Evolutionary conservation across 495 filamentous ascomycete species (phyloP), one percentile per base, ranked within the genome.

Genomic region (Tuber aestivum): DNA sequence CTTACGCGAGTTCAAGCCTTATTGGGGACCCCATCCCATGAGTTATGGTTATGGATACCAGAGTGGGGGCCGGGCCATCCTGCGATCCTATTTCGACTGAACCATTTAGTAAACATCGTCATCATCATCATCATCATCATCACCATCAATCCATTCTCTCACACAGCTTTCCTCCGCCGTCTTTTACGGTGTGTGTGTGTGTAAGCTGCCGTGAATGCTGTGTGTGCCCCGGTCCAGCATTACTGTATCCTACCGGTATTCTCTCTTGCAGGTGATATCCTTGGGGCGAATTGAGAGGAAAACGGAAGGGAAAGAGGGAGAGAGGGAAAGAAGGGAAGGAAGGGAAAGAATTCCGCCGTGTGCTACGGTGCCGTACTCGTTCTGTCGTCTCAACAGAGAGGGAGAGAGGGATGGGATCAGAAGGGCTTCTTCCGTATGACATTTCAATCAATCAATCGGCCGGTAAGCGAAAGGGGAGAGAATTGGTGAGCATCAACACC

Each of bases 391-490:
- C 14, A 16, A 65, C 56, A 27, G 56, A 18, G 56, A 18, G 16
- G 14, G 18, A 2, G 4, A 40, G 7, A 40, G 7, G 27, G 35
- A 35, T 35, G 4, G 35, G 56, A 35, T 65, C 56, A 65, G 56
- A 27, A 65, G 56, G 56, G 56, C 56, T 65, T 65, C 27, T 35
- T 65, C 56, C 56, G 56, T 65, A 65, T 35, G 27, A 32, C 56
- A 65, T 65, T 35, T 79, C 79, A 79, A 73, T 79, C 79, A 79
- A 73, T 79, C 70, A 79, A 61, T 71, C 75, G 44, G 48, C 78
- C 77, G 78, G 76, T 73, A 75, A 74, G 78, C 78, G 78, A 79
- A 35, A 20, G 56, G 32, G 32, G 32, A 35, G 32, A 35, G 35
- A 65, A 65, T 65, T 14, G 50, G 73, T 40, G 78, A 79, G 78